Percentiles rank a stretch among this genome's conserved stretches.
phyloP scores from a whole-genome alignment of 2,329 filamentous ascomycete species.

The Dactylellina sp. region DNA sequence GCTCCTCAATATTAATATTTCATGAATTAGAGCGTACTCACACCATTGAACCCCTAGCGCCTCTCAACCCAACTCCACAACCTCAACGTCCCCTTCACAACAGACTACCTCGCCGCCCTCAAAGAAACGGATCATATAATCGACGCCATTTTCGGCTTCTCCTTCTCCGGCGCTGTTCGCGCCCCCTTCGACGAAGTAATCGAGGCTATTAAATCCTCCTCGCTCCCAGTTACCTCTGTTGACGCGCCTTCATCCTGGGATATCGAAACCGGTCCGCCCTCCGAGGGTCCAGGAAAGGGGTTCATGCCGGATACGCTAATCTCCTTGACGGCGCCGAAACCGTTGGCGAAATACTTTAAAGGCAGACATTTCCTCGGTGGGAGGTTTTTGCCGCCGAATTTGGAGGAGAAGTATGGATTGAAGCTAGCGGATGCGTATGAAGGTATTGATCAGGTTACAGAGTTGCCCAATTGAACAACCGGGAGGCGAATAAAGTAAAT shows the following conservation, averaged over 20 bases:
- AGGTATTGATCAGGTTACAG: conserved; percentile 44
- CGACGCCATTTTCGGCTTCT: conserved; percentile 96
- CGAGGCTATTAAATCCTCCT: conserved; percentile 76
- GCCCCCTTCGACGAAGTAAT: conserved; percentile 90
- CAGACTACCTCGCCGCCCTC: conserved; percentile 79
- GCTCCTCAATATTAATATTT: background rate
- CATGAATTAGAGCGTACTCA: background rate
- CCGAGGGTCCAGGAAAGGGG: conserved; percentile 78
- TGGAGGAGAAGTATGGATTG: conserved; percentile 87
- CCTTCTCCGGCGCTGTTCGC: conserved; percentile 90
- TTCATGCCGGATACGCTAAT: conserved; percentile 86
- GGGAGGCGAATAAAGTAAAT: no score
- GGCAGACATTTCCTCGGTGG: conserved; percentile 94
- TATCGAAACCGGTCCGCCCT: conserved; percentile 85
- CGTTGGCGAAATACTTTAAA: conserved; percentile 82
- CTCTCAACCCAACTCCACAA: conserved; percentile 86
- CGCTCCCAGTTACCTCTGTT: conserved; percentile 83
- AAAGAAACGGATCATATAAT: conserved; percentile 80
- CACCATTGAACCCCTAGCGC: conserved; percentile 68
- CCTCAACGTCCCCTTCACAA: conserved; percentile 82
- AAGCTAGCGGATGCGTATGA: conserved; percentile 69
- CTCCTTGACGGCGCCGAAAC: conserved; percentile 93
- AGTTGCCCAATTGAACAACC: conserved; percentile 27
- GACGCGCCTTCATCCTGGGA: conserved; percentile 96
- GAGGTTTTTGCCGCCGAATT: conserved; percentile 80